Base-by-base conservation (phyloP, 306 rosid genomes). In the Prunus mume region DNA sequence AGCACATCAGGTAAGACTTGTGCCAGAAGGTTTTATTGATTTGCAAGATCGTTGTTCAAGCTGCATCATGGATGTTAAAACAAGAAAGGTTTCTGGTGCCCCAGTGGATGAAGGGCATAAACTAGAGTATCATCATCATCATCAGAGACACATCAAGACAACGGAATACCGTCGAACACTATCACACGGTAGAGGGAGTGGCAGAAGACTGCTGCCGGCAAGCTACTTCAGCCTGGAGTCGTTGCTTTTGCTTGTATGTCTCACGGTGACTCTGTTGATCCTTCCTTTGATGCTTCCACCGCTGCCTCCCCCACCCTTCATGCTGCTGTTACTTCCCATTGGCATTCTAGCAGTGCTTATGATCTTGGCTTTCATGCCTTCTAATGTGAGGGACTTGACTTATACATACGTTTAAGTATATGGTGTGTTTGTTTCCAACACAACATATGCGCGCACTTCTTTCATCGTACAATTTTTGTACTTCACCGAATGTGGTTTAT, bases 221-320 rank as follows among this genome's bases (percentile, higher is more conserved):
- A 80, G 78, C 73, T 86, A 78, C 58, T 86, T 83, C 41, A 86
- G 89, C 81, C 34, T 80, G 34, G 87, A 86, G 81, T 83, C 89
- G 2, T 52, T 88, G 78, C 87, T 80, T 22, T 75, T 85, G 47
- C 85, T 88, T 1, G 3, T 85, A 3, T 88, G 89, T 54, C 81
- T 88, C 9, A 76, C 91, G 0, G 86, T 80, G 1, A 83, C 91
- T 12, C 72, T 88, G 64, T 76, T 88, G 60, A 79, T 88, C 34
- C 91, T 88, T 19, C 91, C 91, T 12, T 78, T 88, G 83, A 69
- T 88, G 30, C 87, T 88, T 43, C 91, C 91, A 5, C 91, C 91
- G 4, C 64, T 88, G 49, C 91, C 89, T 15, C 88, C 91, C 2
- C 91, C 91, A 10, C 89, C 89, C 0, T 76, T 85, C 68, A 72